Base-by-base conservation (phyloP, 192 early-diverging fungal species). In the Linnemannia elongata region DNA sequence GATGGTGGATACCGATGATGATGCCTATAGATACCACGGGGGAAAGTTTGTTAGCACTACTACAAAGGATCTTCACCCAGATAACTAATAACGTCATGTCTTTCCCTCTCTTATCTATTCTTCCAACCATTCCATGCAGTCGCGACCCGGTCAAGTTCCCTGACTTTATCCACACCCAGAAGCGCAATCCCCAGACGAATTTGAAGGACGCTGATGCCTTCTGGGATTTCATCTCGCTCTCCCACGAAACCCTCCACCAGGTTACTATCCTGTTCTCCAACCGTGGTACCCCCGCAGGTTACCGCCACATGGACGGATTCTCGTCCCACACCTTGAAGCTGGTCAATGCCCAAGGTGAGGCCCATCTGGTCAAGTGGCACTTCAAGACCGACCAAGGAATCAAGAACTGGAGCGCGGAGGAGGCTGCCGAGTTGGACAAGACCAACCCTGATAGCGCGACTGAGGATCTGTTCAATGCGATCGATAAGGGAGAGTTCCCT, bases 321-420 rank as follows among this genome's bases (percentile, higher is more conserved):
- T 95, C 93, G 38, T 94, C 93, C 77, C 96, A 97, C 87, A 92
- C 95, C 36, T 90, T 95, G 74, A 94, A 94, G 80, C 89, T 96
- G 38, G 94, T 97, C 72, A 91, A 94, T 82, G 89, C 88, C 49
- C 81, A 94, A 41, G 96, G 96, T 49, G 88, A 93, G 45, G 91
- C 88, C 88, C 88, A 89, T 42, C 95, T 95, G 71, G 96, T 96
- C 91, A 97, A 97, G 91, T 96, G 95, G 93, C 96, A 97, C 90
- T 96, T 93, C 90, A 94, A 92, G 82, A 94, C 95, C 72, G 90
- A 95, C 82, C 94, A 94, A 82, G 96, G 96, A 42, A 92, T 94
- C 90, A 94, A 96, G 91, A 95, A 93, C 91, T 81, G 94, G 36
- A 84, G 86, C 35, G 90, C 88, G 49, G 93, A 91, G 69, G 92